Conservation (phyloP, 2,329 filamentous ascomycete genomes). For the Botrytis hyacinthi region DNA sequence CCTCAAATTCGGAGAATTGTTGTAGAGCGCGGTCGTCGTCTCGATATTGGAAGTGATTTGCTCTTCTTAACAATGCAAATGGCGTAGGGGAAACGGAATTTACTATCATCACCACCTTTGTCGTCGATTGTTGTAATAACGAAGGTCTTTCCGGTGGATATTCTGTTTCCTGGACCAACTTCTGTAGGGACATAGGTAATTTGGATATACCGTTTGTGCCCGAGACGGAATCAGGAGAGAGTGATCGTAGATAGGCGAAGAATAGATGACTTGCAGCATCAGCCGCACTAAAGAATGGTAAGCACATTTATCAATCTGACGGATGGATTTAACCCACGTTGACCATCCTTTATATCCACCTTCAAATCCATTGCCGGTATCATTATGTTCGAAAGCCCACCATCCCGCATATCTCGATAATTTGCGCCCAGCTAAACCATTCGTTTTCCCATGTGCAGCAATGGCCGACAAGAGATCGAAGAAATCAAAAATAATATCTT, state of each 20-base stretch:
- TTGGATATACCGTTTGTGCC: conserved; percentile 76
- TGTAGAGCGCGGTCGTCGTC: conserved; percentile 83
- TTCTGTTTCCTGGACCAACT: conserved; percentile 85
- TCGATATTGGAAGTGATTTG: conserved; percentile 93
- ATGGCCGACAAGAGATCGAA: conserved; percentile 91
- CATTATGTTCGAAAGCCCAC: conserved; percentile 95
- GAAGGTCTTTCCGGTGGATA: conserved; percentile 82
- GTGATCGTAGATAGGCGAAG: conserved; percentile 91
- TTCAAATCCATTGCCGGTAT: conserved; percentile 88
- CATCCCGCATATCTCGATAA: conserved; percentile 93
- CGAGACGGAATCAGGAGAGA: conserved; percentile 72
- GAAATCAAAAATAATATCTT: conserved; percentile 91
- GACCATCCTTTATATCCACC: conserved; percentile 89
- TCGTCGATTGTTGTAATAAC: conserved; percentile 75
- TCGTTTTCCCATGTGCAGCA: conserved; percentile 88
- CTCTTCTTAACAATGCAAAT: conserved; percentile 83
- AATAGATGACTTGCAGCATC: conserved; percentile 96
- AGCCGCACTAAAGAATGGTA: conserved; percentile 62
- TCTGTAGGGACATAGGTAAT: conserved; percentile 86
- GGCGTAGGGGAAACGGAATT: conserved; percentile 92
- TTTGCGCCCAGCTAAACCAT: conserved; percentile 90
- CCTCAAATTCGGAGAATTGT: conserved; percentile 83
- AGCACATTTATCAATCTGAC: conserved; percentile 11
- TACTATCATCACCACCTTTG: conserved; percentile 95
- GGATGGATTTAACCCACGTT: conserved; percentile 51